Base-by-base conservation (phyloP, 108 stramenopile species). In the Cyclotella distinguenda region DNA sequence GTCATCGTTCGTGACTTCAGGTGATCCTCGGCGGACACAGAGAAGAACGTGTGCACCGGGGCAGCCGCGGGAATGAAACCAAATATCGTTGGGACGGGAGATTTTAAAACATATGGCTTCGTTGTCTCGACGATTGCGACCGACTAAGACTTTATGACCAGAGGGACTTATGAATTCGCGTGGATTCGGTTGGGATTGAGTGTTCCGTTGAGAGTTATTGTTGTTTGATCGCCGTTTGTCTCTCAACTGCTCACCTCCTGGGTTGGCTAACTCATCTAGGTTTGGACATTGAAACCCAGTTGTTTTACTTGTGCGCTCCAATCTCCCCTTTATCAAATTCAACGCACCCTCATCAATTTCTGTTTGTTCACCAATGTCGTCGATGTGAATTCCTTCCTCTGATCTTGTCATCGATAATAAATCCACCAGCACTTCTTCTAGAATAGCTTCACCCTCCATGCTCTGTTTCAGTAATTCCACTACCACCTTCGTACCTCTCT, bases 31-130 rank as follows among this genome's bases (percentile, higher is more conserved):
- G 40, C 90, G 67, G 34, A 81, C 74, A 32, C 81, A 80, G 28
- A 95, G 66, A 8, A 95, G 54, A 0, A 95, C 87, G 59, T 95
- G 94, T 1, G 94, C 94, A 27, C 94, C 94, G 0, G 92, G 91
- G 26, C 78, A 83, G n/a, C 88, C 88, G 1, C 89, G 68, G 8
- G 82, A 77, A 60, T 95, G 94, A 82, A 92, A 81, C 94, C 94
- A 95, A 40, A 92, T 68, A 67, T 95, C 94, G 13, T 84, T 76
- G 34, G 82, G 79, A 27, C 81, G 77, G 3, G 90, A 90, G 4
- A 84, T 68, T 38, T 72, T 68, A 53, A 95, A 82, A 36, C 81
- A 87, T 39, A 95, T 64, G 32, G 88, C 75, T 49, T 95, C 94
- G 47, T 95, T 95, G 49, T 91, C 88, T 25, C 87, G 73, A 27